Base-by-base conservation (phyloP, 306 rosid species). In the Trifolium repens region DNA sequence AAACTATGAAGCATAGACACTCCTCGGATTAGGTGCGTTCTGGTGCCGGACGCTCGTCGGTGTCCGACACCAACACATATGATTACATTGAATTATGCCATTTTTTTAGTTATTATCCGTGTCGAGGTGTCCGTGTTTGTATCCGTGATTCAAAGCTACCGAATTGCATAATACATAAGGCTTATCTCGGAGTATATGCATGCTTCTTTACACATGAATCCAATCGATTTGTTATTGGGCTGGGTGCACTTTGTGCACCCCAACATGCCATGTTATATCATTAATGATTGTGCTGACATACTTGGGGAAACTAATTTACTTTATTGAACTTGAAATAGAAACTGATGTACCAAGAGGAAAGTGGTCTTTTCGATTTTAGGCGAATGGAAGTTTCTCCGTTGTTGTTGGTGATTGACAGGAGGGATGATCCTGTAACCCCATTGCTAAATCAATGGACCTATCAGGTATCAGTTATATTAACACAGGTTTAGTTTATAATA, bases 381-480 rank as follows among this genome's bases (percentile, higher is more conserved):
- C 89, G 96, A 84, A 88, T 75, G 54, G 99, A 94, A 78, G 80
- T 90, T 77, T 87, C 97, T 80, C 99, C 99, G 0, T 79, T 94
- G 79, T 88, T 94, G 76, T 86, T 94, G 87, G 96, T 92, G 68
- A 86, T 94, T 81, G 99, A 94, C 87, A 84, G 99, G 89, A 92
- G 96, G 79, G 99, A 94, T 79, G 99, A 92, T 82, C 99, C 99
- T 16, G 90, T 92, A 69, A 89, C 97, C 69, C 93, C 96, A 0
- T 81, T 94, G 84, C 86, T 94, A 75, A 90, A 92, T 79, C 97
- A 92, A 49, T 94, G 99, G 99, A 94, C 99, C 43, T 94, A 94
- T 84, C 97, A 94, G 97, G 99, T 92, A 82, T 54, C 43, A 74
- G 54, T 68, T 55, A 14, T 43, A 62, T 22, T 71, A 59, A 68